Base-by-base conservation (phyloP, 2,329 filamentous ascomycete genomes). In the Madurella mycetomatis region DNA sequence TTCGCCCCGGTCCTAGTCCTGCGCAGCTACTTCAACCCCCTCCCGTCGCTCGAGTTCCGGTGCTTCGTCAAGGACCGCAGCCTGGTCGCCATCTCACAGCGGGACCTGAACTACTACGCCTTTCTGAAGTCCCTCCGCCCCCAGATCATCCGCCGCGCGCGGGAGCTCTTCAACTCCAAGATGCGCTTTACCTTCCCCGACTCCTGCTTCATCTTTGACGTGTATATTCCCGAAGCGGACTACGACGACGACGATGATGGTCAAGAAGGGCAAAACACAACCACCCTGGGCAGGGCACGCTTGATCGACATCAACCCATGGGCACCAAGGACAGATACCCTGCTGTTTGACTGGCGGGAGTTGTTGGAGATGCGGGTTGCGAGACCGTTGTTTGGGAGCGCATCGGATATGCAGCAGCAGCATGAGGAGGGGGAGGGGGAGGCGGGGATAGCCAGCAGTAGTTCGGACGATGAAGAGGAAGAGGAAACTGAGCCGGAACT, bases 261-360 rank as follows among this genome's bases (percentile, higher is more conserved):
- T 73, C 18, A 41, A 1, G 54, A 47, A 1, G 49, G 49, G 2
- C 79, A 55, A 74, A 56, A 56, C 12, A 54, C 84, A 2, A 68
- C 73, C 52, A 66, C 87, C 1, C 81, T 95, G 52, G 83, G 89
- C 47, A 80, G 83, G 46, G 88, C 95, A 2, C 88, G 91, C 74
- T 76, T 99, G 11, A 86, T 99, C 47, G 94, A 99, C 67, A 88
- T 99, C 66, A 97, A 97, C 66, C 90, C 94, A 0, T 99, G 92
- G 90, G 92, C 92, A 1, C 82, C 84, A 41, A 79, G 90, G 56
- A 99, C 94, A 0, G 94, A 99, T 72, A 87, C 89, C 4, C 71
- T 97, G 43, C 76, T 96, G 1, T 99, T 96, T 68, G 86, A 85
- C 42, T 99, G 94, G 94, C 69, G 87, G 57, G 92, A 97, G 72